phyloP scores from a whole-genome alignment of 2,329 filamentous ascomycete genomes.

The Penicillium sp. region DNA sequence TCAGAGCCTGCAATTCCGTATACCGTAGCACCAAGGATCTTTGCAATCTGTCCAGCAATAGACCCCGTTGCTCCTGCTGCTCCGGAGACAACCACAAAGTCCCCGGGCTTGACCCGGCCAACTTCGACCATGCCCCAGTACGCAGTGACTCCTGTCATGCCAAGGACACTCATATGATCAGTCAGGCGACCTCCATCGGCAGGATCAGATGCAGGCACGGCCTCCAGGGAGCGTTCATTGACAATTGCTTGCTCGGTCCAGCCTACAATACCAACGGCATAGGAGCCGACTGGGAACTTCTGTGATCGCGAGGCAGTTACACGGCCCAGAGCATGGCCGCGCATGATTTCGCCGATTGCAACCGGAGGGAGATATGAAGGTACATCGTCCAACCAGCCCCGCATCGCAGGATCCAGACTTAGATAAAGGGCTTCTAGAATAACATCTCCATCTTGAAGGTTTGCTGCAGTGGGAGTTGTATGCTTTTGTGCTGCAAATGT shows the following conservation, averaged over 20 bases:
- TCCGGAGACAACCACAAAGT: conserved; percentile 49
- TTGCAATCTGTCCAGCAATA: conserved; percentile 56
- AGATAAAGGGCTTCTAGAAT: background rate
- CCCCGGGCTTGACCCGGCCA: conserved; percentile 39
- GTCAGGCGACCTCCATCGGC: background rate
- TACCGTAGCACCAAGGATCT: conserved; percentile 35
- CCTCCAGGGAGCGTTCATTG: background rate
- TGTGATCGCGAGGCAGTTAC: background rate
- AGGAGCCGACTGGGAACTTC: background rate
- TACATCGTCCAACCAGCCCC: background rate
- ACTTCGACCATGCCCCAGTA: conserved; percentile 48
- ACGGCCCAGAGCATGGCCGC: background rate
- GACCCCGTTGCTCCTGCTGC: conserved; percentile 52
- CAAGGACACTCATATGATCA: conserved; percentile 37
- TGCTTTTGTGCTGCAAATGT: background rate
- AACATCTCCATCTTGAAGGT: background rate
- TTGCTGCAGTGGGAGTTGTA: background rate
- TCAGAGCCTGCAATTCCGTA: conserved; percentile 55
- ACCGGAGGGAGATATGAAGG: background rate
- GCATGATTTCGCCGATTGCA: background rate
- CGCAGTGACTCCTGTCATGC: conserved; percentile 45
- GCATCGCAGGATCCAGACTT: background rate
- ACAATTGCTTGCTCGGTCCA: background rate
- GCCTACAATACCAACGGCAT: background rate
- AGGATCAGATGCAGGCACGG: background rate